Conservation (phyloP, 1,284 basidiomycete genomes). For the Austroboletus olivaceoglutinosus region DNA sequence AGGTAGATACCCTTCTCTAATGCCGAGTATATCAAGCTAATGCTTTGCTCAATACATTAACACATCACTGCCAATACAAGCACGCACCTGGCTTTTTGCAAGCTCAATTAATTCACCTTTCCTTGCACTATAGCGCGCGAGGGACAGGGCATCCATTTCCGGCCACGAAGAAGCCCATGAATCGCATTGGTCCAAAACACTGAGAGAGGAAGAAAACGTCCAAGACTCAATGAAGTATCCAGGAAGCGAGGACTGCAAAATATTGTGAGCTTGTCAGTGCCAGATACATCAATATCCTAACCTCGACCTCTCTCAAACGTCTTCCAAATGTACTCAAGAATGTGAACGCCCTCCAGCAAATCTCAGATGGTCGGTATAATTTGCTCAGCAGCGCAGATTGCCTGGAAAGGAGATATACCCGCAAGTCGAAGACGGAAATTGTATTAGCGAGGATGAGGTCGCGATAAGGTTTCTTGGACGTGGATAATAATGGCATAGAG, state of each 20-base stretch:
- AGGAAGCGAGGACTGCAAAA: constrained; percentile 62
- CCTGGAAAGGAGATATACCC: constrained; percentile 87
- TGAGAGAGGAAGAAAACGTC: constrained; percentile 90
- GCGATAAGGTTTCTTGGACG: constrained; percentile 81
- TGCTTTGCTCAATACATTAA: constrained; percentile 11
- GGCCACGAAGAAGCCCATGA: constrained; percentile 57
- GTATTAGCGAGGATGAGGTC: constrained; percentile 87
- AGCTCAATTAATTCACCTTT: constrained; percentile 84
- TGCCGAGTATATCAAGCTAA: constrained; percentile 82
- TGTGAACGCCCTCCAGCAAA: constrained; percentile 62
- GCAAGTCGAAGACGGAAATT: constrained; percentile 93
- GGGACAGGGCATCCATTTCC: constrained; percentile 44
- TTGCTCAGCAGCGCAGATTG: constrained; percentile 80
- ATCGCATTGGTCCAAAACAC: constrained; percentile 83
- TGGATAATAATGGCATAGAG: constrained; percentile 76
- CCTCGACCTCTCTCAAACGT: constrained; percentile 73
- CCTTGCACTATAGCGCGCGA: constrained; percentile 57
- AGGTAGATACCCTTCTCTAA: constrained; percentile 71
- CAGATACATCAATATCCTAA: constrained; percentile 35
- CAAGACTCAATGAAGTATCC: constrained; percentile 87
- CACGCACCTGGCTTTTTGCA: constrained; percentile 72
- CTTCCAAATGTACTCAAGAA: constrained; percentile 85
- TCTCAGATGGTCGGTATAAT: constrained; percentile 65
- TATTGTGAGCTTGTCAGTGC: constrained; percentile 14
- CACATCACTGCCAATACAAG: neutral